These are phyloP conservation scores for Microbotryum scabiosae DNA, from an alignment of 1,284 basidiomycete species.

Conservation along the genomic window DNA sequence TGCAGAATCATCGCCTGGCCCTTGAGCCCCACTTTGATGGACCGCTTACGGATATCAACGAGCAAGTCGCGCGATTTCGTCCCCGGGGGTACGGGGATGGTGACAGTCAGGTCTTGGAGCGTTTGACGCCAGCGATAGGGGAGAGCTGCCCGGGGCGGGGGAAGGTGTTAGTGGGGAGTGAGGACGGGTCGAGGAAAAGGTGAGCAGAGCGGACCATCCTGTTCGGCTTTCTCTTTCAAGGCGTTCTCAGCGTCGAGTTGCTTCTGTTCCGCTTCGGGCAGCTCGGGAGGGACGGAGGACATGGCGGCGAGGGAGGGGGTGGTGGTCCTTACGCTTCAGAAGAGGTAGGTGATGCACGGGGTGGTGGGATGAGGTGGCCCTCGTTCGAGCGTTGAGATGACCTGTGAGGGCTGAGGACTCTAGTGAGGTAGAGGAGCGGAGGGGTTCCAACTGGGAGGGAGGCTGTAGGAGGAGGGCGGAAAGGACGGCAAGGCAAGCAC, in stretches of 20 bases:
- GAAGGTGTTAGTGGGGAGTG: not conserved
- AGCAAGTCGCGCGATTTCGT: conserved; percentile 69
- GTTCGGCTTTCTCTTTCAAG: conserved; percentile 65
- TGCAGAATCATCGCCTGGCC: conserved; percentile 67
- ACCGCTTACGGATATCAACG: conserved; percentile 70
- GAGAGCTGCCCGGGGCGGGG: conserved; percentile 40
- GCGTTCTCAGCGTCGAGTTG: conserved; percentile 59
- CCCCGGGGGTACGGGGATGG: conserved; percentile 74
- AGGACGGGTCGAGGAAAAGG: too few relatives aligned
- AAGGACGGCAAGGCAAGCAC: too few relatives aligned
- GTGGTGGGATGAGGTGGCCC: too few relatives aligned
- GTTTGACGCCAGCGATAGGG: conserved; percentile 92
- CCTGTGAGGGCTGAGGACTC: too few relatives aligned
- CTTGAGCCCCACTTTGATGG: conserved; percentile 75
- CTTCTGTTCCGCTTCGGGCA: conserved; percentile 59
- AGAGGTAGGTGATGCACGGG: too few relatives aligned
- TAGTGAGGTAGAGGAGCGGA: too few relatives aligned
- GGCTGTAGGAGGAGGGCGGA: too few relatives aligned
- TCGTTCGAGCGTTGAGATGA: too few relatives aligned
- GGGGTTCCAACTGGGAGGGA: too few relatives aligned
- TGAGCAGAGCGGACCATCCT: conserved; percentile 60
- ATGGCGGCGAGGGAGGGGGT: too few relatives aligned
- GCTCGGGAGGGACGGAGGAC: not conserved
- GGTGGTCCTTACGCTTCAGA: too few relatives aligned
- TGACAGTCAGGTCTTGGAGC: conserved; percentile 74